Conservation (phyloP, 805 yeast species). For the Metschnikowia santaceciliae region DNA sequence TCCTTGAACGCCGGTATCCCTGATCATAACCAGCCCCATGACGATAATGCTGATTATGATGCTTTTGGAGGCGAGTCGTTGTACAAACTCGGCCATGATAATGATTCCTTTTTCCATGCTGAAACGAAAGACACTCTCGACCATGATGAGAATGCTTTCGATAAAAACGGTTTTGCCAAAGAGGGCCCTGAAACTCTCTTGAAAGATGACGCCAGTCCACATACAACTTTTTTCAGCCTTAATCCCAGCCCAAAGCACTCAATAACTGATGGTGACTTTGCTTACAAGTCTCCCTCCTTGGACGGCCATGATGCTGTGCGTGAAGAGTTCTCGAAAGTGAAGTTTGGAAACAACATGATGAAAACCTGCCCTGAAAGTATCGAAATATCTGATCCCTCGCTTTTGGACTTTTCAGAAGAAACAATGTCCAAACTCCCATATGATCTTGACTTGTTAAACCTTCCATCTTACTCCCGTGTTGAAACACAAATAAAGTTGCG, state of each 20-base stretch:
- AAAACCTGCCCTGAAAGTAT: conserved; percentile 33
- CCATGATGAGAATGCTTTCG: neutral
- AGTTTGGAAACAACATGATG: conserved; percentile 47
- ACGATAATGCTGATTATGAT: conserved; percentile 2
- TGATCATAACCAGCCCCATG: conserved; percentile 4
- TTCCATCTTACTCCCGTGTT: conserved; percentile 84
- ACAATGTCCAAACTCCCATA: conserved; percentile 42
- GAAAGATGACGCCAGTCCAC: conserved; percentile 22
- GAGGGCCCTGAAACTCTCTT: conserved; percentile 12
- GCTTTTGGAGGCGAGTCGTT: conserved; percentile 6
- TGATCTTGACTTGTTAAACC: conserved; percentile 49
- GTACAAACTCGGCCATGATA: conserved; percentile 4
- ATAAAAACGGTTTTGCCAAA: neutral
- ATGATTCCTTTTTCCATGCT: conserved; percentile 2
- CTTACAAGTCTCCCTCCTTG: conserved; percentile 14
- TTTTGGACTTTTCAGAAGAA: conserved; percentile 36
- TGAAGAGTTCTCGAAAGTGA: conserved; percentile 47
- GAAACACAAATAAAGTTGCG: conserved; percentile 90
- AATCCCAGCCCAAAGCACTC: conserved; percentile 20
- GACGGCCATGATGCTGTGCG: conserved; percentile 43
- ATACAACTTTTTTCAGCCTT: conserved; percentile 12
- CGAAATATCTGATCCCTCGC: conserved; percentile 29
- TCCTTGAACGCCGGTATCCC: conserved; percentile 21
- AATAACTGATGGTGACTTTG: conserved; percentile 7
- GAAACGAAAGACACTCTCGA: conserved; percentile 2